phyloP scores from a whole-genome alignment of 345 rosid species.

The Syzygium jambos region DNA sequence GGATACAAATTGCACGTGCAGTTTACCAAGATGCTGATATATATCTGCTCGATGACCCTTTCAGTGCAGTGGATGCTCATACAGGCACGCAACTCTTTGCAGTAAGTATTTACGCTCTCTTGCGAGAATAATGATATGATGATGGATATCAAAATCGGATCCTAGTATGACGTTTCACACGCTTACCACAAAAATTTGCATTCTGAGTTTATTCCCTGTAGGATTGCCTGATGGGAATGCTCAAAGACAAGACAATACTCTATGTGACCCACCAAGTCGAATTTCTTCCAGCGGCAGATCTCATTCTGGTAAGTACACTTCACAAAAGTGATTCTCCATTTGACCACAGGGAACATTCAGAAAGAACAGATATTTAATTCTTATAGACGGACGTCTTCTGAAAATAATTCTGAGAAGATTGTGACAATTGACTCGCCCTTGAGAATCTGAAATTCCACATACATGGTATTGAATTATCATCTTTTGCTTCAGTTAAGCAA shows the following conservation, averaged over 20 bases:
- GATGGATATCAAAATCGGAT: background rate
- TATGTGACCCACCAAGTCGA: slow-evolving; percentile 97
- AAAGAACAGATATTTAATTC: background rate
- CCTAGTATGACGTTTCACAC: background rate
- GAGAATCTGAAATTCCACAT: background rate
- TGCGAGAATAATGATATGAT: background rate
- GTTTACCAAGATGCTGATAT: slow-evolving; percentile 91
- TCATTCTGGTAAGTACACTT: slow-evolving; percentile 59
- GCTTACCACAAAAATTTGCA: background rate
- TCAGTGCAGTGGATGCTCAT: slow-evolving; percentile 97
- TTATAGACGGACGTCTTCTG: background rate
- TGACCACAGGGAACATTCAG: background rate
- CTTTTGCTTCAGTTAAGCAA: background rate
- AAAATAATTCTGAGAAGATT: background rate
- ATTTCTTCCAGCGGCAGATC: slow-evolving; percentile 93
- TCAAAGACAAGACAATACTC: slow-evolving; percentile 66
- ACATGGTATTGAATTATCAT: background rate
- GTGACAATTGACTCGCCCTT: background rate
- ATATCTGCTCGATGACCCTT: slow-evolving; percentile 87
- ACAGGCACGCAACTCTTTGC: slow-evolving; percentile 85
- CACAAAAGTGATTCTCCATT: slow-evolving; percentile 3
- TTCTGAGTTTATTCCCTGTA: slow-evolving; percentile 8
- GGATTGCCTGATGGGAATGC: slow-evolving; percentile 89
- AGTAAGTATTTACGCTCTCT: slow-evolving; percentile 15
- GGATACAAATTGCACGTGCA: slow-evolving; percentile 93